Percentiles rank a stretch among this genome's conserved stretches.
phyloP scores from a whole-genome alignment of 805 yeast genomes.

The Zygotorulaspora danielsina region DNA sequence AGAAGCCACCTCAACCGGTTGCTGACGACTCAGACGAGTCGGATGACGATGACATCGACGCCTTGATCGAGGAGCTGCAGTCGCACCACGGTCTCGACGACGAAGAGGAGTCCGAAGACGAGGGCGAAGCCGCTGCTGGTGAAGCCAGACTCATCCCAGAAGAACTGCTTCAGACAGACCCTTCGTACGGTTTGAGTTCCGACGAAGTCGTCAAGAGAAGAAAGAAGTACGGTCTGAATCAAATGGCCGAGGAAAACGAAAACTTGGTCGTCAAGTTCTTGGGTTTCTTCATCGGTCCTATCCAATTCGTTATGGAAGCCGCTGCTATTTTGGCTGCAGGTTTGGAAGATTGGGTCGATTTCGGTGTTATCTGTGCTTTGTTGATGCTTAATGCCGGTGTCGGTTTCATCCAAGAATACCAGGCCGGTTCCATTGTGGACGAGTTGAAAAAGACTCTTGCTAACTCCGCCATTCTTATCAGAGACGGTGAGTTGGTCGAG shows the following conservation, averaged over 20 bases:
- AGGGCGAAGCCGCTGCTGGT: constrained; percentile 44
- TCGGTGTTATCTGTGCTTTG: constrained; percentile 92
- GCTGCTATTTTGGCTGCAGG: constrained; percentile 95
- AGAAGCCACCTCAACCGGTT: constrained; percentile 16
- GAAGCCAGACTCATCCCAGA: constrained; percentile 80
- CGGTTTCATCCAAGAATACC: constrained; percentile 96
- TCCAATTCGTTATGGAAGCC: constrained; percentile 96
- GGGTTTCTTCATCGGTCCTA: constrained; percentile 90
- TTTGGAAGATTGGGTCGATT: constrained; percentile 97
- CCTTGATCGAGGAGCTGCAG: constrained; percentile 74
- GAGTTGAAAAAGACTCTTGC: constrained; percentile 94
- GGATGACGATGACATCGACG: constrained; percentile 66
- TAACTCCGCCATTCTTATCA: constrained; percentile 77
- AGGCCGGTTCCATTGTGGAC: constrained; percentile 96
- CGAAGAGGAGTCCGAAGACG: constrained; percentile 49
- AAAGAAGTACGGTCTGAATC: constrained; percentile 86
- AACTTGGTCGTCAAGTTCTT: constrained; percentile 72
- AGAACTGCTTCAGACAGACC: constrained; percentile 78
- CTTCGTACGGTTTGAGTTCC: constrained; percentile 65
- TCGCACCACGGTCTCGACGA: constrained; percentile 48
- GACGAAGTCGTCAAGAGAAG: constrained; percentile 80
- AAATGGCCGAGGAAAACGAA: constrained; percentile 87
- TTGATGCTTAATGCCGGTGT: constrained; percentile 83
- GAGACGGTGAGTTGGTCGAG: constrained; percentile 76
- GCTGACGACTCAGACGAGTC: constrained; percentile 44